Percentiles rank a stretch among this genome's conserved stretches.
phyloP scores from a whole-genome alignment of 352 stramenopile species.

The Blastocystis sp. region DNA sequence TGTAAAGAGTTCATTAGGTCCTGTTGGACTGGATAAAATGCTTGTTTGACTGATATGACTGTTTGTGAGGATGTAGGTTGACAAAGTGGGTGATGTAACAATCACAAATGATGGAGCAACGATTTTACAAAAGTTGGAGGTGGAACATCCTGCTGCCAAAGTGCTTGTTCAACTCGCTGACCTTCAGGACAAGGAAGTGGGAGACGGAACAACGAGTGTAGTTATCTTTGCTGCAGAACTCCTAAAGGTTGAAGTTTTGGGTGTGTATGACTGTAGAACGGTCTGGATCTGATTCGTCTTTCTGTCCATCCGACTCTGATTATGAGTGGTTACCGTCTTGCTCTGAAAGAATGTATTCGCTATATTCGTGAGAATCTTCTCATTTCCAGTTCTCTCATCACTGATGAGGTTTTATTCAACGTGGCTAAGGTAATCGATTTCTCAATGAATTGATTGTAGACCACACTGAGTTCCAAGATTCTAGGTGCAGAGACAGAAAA shows the following conservation, averaged over 20 bases:
- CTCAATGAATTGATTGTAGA: conserved; percentile 75
- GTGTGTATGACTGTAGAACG: conserved; percentile 60
- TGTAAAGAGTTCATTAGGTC: conserved; percentile 94
- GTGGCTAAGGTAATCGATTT: conserved; percentile 68
- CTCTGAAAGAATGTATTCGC: conserved; percentile 89
- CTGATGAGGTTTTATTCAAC: conserved; percentile 86
- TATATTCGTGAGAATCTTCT: conserved; percentile 97
- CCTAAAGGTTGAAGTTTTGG: conserved; percentile 71
- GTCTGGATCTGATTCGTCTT: conserved; percentile 64
- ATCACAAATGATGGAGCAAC: conserved; percentile 99
- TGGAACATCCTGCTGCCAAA: conserved; percentile 96
- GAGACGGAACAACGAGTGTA: conserved; percentile 95
- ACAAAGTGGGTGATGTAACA: conserved; percentile 95
- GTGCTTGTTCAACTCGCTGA: conserved; percentile 80
- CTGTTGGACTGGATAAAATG: conserved; percentile 98
- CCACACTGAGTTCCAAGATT: conserved; percentile 98
- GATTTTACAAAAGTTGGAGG: conserved; percentile 96
- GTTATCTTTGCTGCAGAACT: conserved; percentile 97
- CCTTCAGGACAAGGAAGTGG: conserved; percentile 96
- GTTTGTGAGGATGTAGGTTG: conserved; percentile 66
- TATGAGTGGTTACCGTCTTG: conserved; percentile 94
- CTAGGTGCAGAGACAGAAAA: conserved; percentile 90
- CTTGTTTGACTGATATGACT: conserved; percentile 71
- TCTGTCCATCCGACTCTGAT: conserved; percentile 98
- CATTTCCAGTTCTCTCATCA: conserved; percentile 84